Conservation (phyloP, 2,329 filamentous ascomycete genomes). For the Dactylonectria macrodidyma region DNA sequence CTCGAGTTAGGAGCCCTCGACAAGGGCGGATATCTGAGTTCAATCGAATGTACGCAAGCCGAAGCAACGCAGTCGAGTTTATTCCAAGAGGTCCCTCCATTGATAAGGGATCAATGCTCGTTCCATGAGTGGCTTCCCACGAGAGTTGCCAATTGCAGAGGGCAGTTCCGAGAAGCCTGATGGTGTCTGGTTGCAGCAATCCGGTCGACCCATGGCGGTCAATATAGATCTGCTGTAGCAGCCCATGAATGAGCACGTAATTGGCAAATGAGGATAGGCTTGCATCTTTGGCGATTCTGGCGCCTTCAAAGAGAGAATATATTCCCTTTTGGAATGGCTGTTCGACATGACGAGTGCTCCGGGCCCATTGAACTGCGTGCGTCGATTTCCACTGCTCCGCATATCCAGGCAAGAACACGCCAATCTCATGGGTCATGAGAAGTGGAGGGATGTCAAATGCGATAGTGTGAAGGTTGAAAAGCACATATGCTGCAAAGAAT, state of each 20-base stretch:
- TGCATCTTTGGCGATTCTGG: neutral
- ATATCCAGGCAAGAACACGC: neutral
- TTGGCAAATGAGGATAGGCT: constrained; percentile 5
- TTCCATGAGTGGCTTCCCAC: neutral
- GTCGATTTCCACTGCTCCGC: constrained; percentile 11
- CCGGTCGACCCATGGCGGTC: neutral
- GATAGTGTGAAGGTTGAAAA: constrained; percentile 10
- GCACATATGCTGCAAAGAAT: neutral
- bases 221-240: constrained; percentile 10
- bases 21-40: neutral
- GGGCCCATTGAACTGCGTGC: neutral
- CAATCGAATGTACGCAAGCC: constrained; percentile 7
- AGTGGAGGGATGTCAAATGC: constrained; percentile 1
- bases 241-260: constrained; percentile 11
- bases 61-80: neutral
- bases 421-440: constrained; percentile 11
- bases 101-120: neutral
- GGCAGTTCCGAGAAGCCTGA: neutral
- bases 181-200: neutral
- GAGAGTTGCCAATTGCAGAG: constrained; percentile 3
- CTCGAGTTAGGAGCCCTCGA: neutral
- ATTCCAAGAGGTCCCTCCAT: constrained; percentile 1
- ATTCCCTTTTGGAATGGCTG: neutral
- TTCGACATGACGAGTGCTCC: neutral
- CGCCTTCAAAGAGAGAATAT: neutral